Conservation (phyloP, 805 yeast genomes). For the Candida lessepsii region DNA sequence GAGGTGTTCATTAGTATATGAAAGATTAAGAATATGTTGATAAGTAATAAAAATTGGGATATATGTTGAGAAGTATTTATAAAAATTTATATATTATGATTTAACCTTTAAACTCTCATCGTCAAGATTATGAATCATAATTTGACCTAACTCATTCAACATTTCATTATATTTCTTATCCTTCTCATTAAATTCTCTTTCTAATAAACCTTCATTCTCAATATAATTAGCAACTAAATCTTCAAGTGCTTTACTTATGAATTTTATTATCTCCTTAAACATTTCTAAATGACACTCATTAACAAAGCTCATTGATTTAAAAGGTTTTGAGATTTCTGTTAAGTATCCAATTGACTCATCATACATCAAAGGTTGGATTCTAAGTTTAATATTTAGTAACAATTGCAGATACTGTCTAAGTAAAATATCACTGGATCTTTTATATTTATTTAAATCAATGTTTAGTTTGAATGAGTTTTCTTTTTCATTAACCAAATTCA, state of each 20-base stretch:
- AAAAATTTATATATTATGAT: too few relatives aligned
- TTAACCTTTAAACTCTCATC: not conserved
- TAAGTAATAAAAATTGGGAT: too few relatives aligned
- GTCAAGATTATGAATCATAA: conserved; percentile 11
- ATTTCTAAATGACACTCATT: conserved; percentile 9
- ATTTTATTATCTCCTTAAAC: conserved; percentile 13
- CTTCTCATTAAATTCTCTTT: conserved; percentile 16
- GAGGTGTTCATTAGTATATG: too few relatives aligned
- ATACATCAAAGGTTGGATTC: conserved; percentile 17
- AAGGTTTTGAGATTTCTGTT: conserved; percentile 8
- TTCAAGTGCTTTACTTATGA: conserved; percentile 16
- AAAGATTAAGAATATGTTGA: too few relatives aligned
- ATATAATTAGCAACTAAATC: conserved; percentile 18
- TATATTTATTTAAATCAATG: conserved; percentile 1
- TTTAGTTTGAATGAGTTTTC: not conserved
- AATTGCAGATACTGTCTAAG: conserved; percentile 4
- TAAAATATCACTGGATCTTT: conserved; percentile 3
- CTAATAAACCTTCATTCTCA: conserved; percentile 17
- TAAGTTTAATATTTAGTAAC: conserved; percentile 7
- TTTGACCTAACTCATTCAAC: conserved; percentile 17
- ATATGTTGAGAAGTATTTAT: too few relatives aligned
- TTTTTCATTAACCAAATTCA: not conserved
- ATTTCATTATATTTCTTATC: conserved; percentile 16
- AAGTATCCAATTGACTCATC: conserved; percentile 16
- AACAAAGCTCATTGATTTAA: conserved; percentile 7